Percentiles rank a stretch among this genome's conserved stretches.
Evolutionary conservation across 176 grass and related monocot species (phyloP).

Genomic region (Aechmea fasciata): DNA sequence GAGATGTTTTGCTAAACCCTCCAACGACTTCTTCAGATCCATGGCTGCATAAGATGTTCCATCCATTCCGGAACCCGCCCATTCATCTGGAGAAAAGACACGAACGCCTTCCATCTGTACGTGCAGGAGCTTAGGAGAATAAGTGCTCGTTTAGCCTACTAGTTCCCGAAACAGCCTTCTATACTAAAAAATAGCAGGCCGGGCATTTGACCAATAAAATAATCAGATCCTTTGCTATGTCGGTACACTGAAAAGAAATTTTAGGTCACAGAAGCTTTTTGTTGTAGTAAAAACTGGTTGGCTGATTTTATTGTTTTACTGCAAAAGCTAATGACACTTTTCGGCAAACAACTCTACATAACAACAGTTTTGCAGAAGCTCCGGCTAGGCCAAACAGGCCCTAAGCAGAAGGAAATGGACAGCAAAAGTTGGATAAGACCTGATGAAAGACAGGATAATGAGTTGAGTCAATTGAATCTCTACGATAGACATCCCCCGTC

Average conservation of each 20-base stretch:
- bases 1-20: conserved; percentile 87
- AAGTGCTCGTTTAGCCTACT: background rate
- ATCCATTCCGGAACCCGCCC: conserved; percentile 69
- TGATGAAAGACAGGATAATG: conserved; percentile 98
- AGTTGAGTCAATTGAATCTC: conserved; percentile 92
- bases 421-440: conserved; percentile 24
- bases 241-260: too few relatives aligned
- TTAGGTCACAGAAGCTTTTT: too few relatives aligned
- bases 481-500: conserved; percentile 92
- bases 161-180: too few relatives aligned
- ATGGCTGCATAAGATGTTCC: conserved; percentile 65
- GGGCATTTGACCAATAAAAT: too few relatives aligned
- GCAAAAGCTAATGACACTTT: too few relatives aligned
- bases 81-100: conserved; percentile 78
- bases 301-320: too few relatives aligned
- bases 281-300: background rate
- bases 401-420: too few relatives aligned
- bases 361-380: background rate
- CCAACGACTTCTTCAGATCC: conserved; percentile 75
- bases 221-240: too few relatives aligned
- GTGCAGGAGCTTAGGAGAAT: conserved; percentile 5
- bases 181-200: too few relatives aligned
- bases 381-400: too few relatives aligned
- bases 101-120: conserved; percentile 87
- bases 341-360: too few relatives aligned